These are phyloP conservation scores for Margaritispora aquatica DNA, from an alignment of 495 filamentous ascomycete species.

Conservation along the genomic window DNA sequence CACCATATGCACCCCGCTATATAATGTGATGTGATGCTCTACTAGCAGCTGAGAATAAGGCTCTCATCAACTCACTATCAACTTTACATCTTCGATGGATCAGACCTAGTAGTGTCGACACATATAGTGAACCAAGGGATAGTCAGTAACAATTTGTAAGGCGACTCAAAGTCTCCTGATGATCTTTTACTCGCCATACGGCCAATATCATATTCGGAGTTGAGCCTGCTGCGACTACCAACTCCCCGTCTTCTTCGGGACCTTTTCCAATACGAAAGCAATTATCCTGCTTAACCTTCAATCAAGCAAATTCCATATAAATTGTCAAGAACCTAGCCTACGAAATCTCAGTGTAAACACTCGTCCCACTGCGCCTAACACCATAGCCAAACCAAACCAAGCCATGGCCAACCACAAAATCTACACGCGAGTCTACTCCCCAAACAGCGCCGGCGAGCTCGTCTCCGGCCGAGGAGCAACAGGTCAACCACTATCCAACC, in stretches of 20 bases:
- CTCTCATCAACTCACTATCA: not conserved
- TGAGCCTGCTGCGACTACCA: no score
- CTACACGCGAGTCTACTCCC: conserved; percentile 14
- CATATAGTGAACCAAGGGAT: not conserved
- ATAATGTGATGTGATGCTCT: no score
- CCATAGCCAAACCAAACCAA: conserved; percentile 1
- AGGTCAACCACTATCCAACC: conserved; percentile 12
- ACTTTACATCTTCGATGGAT: conserved; percentile 6
- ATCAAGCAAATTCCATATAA: conserved; percentile 14
- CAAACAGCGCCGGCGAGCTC: conserved; percentile 4
- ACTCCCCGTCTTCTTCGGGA: not conserved
- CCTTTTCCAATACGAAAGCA: conserved; percentile 4
- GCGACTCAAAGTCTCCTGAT: conserved; percentile 5
- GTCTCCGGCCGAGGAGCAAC: conserved; percentile 1
- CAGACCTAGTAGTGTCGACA: conserved; percentile 6
- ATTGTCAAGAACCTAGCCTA: conserved; percentile 5
- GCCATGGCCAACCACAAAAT: conserved; percentile 5
- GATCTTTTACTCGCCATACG: conserved; percentile 5
- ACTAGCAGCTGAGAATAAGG: conserved; percentile 11
- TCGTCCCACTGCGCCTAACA: not conserved
- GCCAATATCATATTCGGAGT: conserved; percentile 7
- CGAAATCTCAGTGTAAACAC: conserved; percentile 2
- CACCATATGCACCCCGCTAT: conserved; percentile 3
- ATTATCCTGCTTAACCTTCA: conserved; percentile 12
- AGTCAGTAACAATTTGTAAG: conserved; percentile 12